phyloP scores from a whole-genome alignment of 352 stramenopile species.

The Elongisporangium prolatum region DNA sequence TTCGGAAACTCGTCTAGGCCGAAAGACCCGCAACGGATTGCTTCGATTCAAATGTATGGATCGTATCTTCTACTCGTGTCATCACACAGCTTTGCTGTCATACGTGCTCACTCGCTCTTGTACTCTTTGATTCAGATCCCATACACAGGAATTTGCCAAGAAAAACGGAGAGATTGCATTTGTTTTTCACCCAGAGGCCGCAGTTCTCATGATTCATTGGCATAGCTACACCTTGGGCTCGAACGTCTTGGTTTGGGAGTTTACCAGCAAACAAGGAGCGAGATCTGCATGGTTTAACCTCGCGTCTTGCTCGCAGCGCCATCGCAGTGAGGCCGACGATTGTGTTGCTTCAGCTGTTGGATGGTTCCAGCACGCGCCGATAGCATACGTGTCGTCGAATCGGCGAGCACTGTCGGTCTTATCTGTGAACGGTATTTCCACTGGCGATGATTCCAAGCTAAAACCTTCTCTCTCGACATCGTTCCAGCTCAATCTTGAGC shows the following conservation, averaged over 20 bases:
- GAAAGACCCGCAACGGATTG: conserved; percentile 24
- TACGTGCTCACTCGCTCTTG: too few species aligned
- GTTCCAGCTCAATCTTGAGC: conserved; percentile 44
- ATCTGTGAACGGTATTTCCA: not conserved
- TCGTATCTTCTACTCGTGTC: not conserved
- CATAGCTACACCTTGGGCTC: conserved; percentile 8
- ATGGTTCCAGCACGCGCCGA: too few species aligned
- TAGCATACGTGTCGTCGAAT: too few species aligned
- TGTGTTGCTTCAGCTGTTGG: too few species aligned
- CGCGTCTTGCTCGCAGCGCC: too few species aligned
- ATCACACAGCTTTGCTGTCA: too few species aligned
- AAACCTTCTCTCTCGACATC: conserved; percentile 14
- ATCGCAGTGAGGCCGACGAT: too few species aligned
- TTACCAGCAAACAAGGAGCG: not conserved
- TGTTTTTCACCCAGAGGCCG: conserved; percentile 30
- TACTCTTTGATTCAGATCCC: conserved; percentile 31
- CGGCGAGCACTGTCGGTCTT: too few species aligned
- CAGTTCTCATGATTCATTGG: conserved; percentile 48
- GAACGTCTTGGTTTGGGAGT: conserved; percentile 10
- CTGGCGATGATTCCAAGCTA: not conserved
- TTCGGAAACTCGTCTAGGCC: conserved; percentile 3
- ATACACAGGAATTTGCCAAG: conserved; percentile 45
- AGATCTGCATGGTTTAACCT: too few species aligned
- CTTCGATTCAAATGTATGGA: conserved; percentile 25
- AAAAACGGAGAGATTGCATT: conserved; percentile 41